phyloP scores from a whole-genome alignment of 2,329 filamentous ascomycete genomes.

The Ophiocordyceps australis region DNA sequence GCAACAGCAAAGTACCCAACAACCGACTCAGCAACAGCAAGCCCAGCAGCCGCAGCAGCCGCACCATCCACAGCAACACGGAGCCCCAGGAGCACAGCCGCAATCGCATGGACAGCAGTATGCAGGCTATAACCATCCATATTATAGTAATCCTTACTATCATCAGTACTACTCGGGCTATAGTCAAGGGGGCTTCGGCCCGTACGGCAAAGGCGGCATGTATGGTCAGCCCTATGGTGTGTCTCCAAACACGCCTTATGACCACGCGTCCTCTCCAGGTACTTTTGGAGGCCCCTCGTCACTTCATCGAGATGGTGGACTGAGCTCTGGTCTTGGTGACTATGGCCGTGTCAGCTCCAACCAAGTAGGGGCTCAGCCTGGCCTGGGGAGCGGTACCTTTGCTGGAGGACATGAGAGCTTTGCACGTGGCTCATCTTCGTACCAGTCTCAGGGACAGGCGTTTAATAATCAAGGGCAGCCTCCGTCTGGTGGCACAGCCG shows the following conservation, averaged over 20 bases:
- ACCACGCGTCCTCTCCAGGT: slow-evolving; percentile 34
- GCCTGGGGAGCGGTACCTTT: slow-evolving; percentile 30
- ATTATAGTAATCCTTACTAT: slow-evolving; percentile 46
- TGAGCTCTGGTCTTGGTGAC: slow-evolving; percentile 32
- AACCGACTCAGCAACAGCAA: slow-evolving; percentile 21
- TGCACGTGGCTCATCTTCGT: slow-evolving; percentile 30
- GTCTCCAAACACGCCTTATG: slow-evolving; percentile 36
- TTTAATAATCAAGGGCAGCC: slow-evolving; percentile 33
- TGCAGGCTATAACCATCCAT: slow-evolving; percentile 35
- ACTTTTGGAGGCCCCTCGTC: slow-evolving; percentile 36
- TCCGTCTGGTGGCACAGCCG: slow-evolving; percentile 19
- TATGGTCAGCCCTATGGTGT: slow-evolving; percentile 40
- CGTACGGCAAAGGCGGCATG: slow-evolving; percentile 35
- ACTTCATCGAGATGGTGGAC: slow-evolving; percentile 30
- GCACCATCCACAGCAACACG: slow-evolving; percentile 24
- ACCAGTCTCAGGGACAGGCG: slow-evolving; percentile 35
- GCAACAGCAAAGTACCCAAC: slow-evolving; percentile 16
- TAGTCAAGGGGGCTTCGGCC: slow-evolving; percentile 30
- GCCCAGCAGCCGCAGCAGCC: slow-evolving; percentile 17
- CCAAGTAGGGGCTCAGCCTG: slow-evolving; percentile 30
- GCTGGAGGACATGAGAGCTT: slow-evolving; percentile 37
- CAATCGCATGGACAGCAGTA: slow-evolving; percentile 29
- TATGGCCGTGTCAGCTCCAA: slow-evolving; percentile 31
- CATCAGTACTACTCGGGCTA: slow-evolving; percentile 39
- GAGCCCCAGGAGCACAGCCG: slow-evolving; percentile 22